Evolutionary conservation across 1,284 basidiomycete genomes (phyloP).

Genomic region (Apiotrichum veenhuisii): DNA sequence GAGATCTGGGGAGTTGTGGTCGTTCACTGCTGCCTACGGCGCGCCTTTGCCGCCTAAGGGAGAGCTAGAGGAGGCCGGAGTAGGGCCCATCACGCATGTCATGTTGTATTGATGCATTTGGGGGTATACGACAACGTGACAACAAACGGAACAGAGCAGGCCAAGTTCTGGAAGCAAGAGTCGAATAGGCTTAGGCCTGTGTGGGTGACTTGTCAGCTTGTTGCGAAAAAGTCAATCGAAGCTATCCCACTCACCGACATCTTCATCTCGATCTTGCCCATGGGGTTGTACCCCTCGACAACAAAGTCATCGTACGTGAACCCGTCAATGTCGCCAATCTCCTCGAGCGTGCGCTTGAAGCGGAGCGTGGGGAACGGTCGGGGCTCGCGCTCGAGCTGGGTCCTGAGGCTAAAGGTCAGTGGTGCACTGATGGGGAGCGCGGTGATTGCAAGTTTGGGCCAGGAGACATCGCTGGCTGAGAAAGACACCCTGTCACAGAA

Average conservation of each 20-base stretch:
- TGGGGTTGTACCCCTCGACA: conserved; percentile 80
- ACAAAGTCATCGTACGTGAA: conserved; percentile 78
- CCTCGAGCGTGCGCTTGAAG: conserved; percentile 62
- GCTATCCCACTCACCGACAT: conserved; percentile 68
- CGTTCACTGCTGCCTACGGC: too few species aligned
- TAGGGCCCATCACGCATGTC: background rate
- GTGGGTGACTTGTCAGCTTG: background rate
- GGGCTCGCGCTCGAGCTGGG: conserved; percentile 76
- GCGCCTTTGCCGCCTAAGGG: too few species aligned
- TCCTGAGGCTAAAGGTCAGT: conserved; percentile 54
- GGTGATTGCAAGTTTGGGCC: too few species aligned
- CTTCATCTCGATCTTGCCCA: conserved; percentile 89
- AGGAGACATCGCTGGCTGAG: too few species aligned
- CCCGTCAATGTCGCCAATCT: conserved; percentile 66
- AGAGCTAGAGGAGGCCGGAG: too few species aligned
- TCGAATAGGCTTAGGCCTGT: background rate
- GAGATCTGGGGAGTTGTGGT: too few species aligned
- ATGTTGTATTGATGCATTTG: conserved; percentile 11
- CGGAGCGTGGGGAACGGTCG: conserved; percentile 75
- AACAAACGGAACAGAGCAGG: background rate
- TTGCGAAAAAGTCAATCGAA: background rate
- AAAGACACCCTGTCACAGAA: too few species aligned
- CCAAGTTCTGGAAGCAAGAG: background rate
- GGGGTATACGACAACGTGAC: background rate
- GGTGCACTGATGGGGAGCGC: background rate